These are phyloP conservation scores for Thelonectria discophora DNA, from an alignment of 2,329 filamentous ascomycete species.

Conservation along the genomic window DNA sequence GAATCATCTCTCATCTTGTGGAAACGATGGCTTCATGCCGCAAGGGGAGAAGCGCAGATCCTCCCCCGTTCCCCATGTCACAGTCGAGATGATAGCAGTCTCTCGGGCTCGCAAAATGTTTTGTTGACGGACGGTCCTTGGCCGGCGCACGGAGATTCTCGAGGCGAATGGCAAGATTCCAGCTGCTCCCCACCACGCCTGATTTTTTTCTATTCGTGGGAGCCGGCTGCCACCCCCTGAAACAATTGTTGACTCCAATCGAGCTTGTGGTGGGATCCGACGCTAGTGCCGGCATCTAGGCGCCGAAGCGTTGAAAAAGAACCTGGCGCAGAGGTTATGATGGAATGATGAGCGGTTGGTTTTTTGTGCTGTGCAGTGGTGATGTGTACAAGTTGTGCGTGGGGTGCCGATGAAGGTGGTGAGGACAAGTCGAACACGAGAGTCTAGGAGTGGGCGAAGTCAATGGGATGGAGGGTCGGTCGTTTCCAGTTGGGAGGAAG, in stretches of 20 bases:
- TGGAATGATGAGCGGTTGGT: neutral
- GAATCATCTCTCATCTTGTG: neutral
- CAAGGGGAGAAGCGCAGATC: constrained; percentile 26
- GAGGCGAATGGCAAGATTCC: constrained; percentile 30
- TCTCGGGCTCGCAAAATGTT: constrained; percentile 17
- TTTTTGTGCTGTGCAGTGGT: neutral
- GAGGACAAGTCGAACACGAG: constrained; percentile 37
- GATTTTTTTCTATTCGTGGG: constrained; percentile 26
- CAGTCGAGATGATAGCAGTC: constrained; percentile 18
- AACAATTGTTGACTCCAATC: constrained; percentile 37
- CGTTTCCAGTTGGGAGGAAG: neutral
- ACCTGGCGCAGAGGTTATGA: constrained; percentile 19
- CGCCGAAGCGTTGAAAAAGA: constrained; percentile 26
- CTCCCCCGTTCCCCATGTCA: constrained; percentile 6
- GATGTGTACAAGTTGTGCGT: neutral
- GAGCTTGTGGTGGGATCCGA: constrained; percentile 28
- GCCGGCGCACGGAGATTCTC: constrained; percentile 16
- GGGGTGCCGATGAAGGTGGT: neutral
- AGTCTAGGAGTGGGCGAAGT: constrained; percentile 32
- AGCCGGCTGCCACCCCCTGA: constrained; percentile 39
- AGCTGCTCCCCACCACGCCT: constrained; percentile 31
- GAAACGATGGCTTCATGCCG: constrained; percentile 6
- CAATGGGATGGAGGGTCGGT: constrained; percentile 27
- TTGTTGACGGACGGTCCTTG: constrained; percentile 25
- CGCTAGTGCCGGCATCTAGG: constrained; percentile 35